phyloP scores from a whole-genome alignment of 371 early-diverging fungal genomes.

The Mortierella sp. region DNA sequence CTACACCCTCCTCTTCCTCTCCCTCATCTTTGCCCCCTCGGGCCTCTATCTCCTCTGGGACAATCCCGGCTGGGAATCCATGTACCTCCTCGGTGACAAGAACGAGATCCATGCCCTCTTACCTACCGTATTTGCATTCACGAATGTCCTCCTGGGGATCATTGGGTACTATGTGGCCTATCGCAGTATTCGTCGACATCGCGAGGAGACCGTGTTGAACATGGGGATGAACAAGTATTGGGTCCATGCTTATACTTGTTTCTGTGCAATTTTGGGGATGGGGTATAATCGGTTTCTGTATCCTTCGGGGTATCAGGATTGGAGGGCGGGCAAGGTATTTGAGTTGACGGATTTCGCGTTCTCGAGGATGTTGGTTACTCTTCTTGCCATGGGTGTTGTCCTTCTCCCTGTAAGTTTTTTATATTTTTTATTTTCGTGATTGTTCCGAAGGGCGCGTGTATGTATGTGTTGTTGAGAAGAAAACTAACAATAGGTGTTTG shows the following conservation, averaged over 20 bases:
- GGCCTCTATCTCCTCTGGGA: constrained; percentile 55
- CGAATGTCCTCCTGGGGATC: constrained; percentile 48
- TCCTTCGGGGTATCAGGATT: constrained; percentile 43
- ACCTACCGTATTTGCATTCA: constrained; percentile 52
- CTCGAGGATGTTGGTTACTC: constrained; percentile 39
- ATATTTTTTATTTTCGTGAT: background rate
- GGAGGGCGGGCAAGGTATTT: constrained; percentile 33
- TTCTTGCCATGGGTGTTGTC: constrained; percentile 53
- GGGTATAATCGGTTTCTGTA: constrained; percentile 57
- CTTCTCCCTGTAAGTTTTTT: constrained; percentile 34
- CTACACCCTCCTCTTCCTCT: constrained; percentile 52
- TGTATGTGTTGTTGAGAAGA: background rate
- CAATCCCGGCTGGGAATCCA: constrained; percentile 54
- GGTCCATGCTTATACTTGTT: constrained; percentile 52
- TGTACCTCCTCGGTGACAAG: constrained; percentile 56
- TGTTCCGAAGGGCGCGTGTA: background rate
- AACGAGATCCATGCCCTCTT: constrained; percentile 56
- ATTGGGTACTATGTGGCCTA: constrained; percentile 54
- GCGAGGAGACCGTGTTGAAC: constrained; percentile 5
- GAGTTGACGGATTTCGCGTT: constrained; percentile 39
- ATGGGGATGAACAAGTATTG: constrained; percentile 44
- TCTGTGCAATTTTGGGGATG: constrained; percentile 52
- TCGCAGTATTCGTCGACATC: constrained; percentile 23
- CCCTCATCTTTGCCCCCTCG: constrained; percentile 57
- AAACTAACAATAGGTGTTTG: background rate